phyloP scores from a whole-genome alignment of 2,329 filamentous ascomycete species.

The Xylaria arbuscula region DNA sequence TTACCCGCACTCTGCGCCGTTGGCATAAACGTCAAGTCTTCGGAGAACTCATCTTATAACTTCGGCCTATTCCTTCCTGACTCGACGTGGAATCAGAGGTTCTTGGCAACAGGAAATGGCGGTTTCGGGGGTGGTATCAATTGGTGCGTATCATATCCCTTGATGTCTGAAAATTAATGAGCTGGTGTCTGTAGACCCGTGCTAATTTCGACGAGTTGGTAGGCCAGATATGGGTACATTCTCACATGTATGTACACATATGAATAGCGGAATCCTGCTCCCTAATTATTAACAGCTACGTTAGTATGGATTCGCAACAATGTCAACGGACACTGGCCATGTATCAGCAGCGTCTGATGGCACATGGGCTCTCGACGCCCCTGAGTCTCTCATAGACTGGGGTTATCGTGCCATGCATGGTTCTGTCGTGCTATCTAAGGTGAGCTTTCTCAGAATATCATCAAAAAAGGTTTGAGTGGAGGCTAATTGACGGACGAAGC shows the following conservation, averaged over 20 bases:
- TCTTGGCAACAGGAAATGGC: constrained; percentile 47
- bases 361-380: constrained; percentile 54
- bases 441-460: constrained; percentile 5
- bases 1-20: constrained; percentile 49
- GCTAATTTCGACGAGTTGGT: constrained; percentile 7
- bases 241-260: constrained; percentile 40
- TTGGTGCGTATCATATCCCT: constrained; percentile 42
- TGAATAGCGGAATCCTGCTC: not conserved
- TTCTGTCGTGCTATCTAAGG: constrained; percentile 59
- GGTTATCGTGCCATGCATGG: constrained; percentile 60
- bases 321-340: constrained; percentile 60
- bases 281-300: constrained; percentile 11
- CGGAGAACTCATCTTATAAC: constrained; percentile 47
- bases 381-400: constrained; percentile 55
- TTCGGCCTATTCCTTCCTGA: constrained; percentile 50
- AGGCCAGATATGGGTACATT: constrained; percentile 57
- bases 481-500: constrained; percentile 44
- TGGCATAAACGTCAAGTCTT: constrained; percentile 48
- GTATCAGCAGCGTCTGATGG: constrained; percentile 47
- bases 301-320: constrained; percentile 56
- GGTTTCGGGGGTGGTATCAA: constrained; percentile 50
- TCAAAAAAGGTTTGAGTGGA: not conserved
- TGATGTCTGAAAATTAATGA: not conserved
- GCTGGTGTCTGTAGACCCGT: not conserved
- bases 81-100: constrained; percentile 46